A percentile compares a stretch with the other conserved stretches of the same genome.
Evolutionary conservation across 2,329 filamentous ascomycete genomes (phyloP).

Genomic region (Botryotinia globosa): DNA sequence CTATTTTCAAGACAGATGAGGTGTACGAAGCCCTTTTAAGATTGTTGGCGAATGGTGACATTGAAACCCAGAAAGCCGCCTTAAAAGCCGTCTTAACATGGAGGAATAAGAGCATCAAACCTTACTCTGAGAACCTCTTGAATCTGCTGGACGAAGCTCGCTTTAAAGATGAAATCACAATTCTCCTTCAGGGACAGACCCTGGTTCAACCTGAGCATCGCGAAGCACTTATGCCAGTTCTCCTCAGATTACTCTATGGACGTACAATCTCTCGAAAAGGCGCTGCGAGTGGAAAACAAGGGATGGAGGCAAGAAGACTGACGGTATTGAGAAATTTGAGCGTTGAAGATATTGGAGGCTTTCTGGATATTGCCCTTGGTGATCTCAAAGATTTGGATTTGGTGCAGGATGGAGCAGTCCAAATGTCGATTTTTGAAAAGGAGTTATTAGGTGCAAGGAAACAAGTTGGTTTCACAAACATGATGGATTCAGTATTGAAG

Average conservation of each 20-base stretch:
- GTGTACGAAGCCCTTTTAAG: constrained; percentile 73
- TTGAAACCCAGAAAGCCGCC: constrained; percentile 81
- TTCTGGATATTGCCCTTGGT: constrained; percentile 79
- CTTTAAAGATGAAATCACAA: constrained; percentile 90
- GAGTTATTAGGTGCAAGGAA: constrained; percentile 68
- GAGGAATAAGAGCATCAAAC: constrained; percentile 73
- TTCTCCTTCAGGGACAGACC: constrained; percentile 76
- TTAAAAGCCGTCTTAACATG: constrained; percentile 84
- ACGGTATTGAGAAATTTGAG: constrained; percentile 76
- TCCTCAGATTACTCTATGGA: constrained; percentile 85
- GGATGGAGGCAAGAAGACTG: constrained; percentile 77
- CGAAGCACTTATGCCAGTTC: constrained; percentile 72
- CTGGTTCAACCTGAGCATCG: constrained; percentile 73
- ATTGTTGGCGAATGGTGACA: constrained; percentile 82
- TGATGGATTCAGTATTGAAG: constrained; percentile 82
- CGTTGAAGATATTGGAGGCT: constrained; percentile 71
- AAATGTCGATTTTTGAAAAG: constrained; percentile 49
- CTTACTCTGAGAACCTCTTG: constrained; percentile 81
- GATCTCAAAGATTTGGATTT: constrained; percentile 61
- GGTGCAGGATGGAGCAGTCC: constrained; percentile 42
- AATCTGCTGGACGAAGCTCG: constrained; percentile 86
- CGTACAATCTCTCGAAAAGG: constrained; percentile 81
- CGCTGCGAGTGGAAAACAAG: constrained; percentile 71
- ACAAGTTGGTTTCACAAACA: constrained; percentile 87
- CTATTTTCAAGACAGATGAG: constrained; percentile 72